Evolutionary conservation across 106 monocot genomes (phyloP), one percentile per base, ranked within the genome.

Genomic region (Agapanthus africanus): DNA sequence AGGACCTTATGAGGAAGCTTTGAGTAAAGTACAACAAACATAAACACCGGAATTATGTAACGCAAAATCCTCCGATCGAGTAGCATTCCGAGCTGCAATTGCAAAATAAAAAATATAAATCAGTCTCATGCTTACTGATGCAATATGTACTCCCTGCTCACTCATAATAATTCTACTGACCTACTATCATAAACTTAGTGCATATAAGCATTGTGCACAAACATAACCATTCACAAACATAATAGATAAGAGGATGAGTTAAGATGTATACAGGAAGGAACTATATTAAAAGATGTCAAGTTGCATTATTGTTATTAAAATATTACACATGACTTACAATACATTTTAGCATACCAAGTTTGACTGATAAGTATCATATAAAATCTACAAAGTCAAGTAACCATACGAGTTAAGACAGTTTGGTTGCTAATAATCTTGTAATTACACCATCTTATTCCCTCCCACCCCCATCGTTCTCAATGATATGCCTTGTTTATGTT

Each of bases 1-100:
- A 54, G 31, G 35, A 95, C 94, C 95, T 95, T 95, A 69, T 95
- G 95, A 33, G 91, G 83, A 63, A 95, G 95, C 65, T 88, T 91
- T 54, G 95, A 95, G 62, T 95, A 95, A 60, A 95, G 75, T 59
- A 89, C 54, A 81, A 95, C 74, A 80, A 95, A 95, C 25, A 70
- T 81, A 38, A 91, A 79, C 68, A 91, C 84, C 28, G 95, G 95
- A 73, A 80, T 35, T 41, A 86, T 73, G 65, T 88, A 95, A 15
- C 36, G 74, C 52, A 66, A 36, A 69, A 86, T 84, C 75, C 95
- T 86, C 50, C 78, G 71, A 30, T 95, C 95, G 70, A 95, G 76
- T 27, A 91, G 30, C 42, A 79, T 31, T n/a, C 91, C 95, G 19
- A 89, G 54, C 95, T 95, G 86, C 63, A 81, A 73, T 7, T 65